Evolutionary conservation across 805 yeast species (phyloP), one percentile per base, ranked within the genome.

Genomic region (Cyberlindnera petersonii): DNA sequence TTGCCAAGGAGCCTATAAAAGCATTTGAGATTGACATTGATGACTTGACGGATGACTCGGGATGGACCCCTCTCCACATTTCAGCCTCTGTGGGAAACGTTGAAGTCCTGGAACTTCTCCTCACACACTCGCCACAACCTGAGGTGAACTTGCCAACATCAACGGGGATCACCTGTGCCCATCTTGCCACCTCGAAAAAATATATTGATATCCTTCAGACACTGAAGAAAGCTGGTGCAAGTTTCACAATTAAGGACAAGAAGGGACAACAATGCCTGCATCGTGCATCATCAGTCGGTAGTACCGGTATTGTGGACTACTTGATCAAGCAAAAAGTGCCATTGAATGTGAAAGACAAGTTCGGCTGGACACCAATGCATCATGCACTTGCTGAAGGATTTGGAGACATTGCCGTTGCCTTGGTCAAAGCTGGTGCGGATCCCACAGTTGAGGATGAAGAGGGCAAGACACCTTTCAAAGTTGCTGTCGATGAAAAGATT

Each of bases 301-400:
- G 81, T 3, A 55, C 65, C 19, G 74, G 73, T 6, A 58, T 87
- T 21, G 75, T 82, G 13, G 66, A 72, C 31, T 53, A 75, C 21
- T 63, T 89, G 26, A 69, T 75, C 5, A 63, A 66, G 31, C 61
- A 70, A 3, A 73, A 72, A 33, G 75, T 82, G 1, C 83, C 85
- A 8, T 58, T 88, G 17, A 84, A 87, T 51, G 69, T 80, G 4
- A 72, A 74, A 26, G 97, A 89, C 55, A 47, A 49, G 10, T 71
- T 71, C 37, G 93, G 95, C 0, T 86, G 93, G 88, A 83, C 95
- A 0, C 79, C 96, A 1, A 58, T 91, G 43, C 95, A 86, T 58
- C 95, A 86, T 60, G 96, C 97, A 0, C 63, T 83, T 40, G 87
- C 95, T 0, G 98, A 89, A 60, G 96, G 96, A 0, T 81, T 80